phyloP scores from a whole-genome alignment of 2,329 filamentous ascomycete species.

The Cladosporium sp. region DNA sequence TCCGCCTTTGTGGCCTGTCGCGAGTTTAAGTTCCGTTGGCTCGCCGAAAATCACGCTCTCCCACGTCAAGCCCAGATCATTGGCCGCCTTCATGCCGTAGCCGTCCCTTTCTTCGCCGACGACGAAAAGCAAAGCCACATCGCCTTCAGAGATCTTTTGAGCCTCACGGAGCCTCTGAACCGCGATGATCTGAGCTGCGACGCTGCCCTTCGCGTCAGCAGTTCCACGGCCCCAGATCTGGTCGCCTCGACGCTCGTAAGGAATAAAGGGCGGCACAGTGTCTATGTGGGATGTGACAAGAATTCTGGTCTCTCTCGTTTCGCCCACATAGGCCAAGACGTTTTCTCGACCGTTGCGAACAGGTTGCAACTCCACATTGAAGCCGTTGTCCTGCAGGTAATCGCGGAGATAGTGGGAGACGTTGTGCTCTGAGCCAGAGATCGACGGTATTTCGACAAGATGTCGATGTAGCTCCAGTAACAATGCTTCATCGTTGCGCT shows the following conservation, averaged over 20 bases:
- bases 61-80: slow-evolving; percentile 45
- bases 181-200: slow-evolving; percentile 72
- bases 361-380: slow-evolving; percentile 10
- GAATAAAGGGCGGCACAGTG: background rate
- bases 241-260: slow-evolving; percentile 2
- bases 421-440: background rate
- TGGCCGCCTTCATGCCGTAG: slow-evolving; percentile 68
- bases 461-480: background rate
- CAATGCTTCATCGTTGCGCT: background rate
- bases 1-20: slow-evolving; percentile 85
- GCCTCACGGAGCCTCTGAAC: slow-evolving; percentile 50
- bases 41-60: slow-evolving; percentile 83
- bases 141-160: slow-evolving; percentile 41
- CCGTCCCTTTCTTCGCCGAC: slow-evolving; percentile 80
- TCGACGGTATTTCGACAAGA: background rate
- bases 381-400: background rate
- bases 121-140: slow-evolving; percentile 56
- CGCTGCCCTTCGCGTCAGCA: slow-evolving; percentile 57
- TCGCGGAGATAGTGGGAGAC: background rate
- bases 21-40: slow-evolving; percentile 81
- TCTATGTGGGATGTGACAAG: slow-evolving; percentile 12
- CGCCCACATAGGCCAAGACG: background rate
- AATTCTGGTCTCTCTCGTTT: background rate
- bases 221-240: slow-evolving; percentile 63
- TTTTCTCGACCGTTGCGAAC: slow-evolving; percentile 1